phyloP scores from a whole-genome alignment of 345 rosid genomes.

The Syzygium oleosum region DNA sequence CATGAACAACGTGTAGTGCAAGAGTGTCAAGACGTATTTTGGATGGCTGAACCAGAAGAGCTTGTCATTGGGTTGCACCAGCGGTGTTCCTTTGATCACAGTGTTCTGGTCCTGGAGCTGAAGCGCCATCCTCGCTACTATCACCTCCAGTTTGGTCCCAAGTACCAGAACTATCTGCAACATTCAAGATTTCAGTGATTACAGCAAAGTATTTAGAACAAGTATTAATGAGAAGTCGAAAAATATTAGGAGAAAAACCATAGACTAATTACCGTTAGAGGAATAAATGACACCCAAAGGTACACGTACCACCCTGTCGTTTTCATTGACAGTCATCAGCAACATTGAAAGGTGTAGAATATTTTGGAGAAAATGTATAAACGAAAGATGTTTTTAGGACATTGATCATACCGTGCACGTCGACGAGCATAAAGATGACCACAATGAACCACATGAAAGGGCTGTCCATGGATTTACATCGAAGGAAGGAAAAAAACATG shows the following conservation, averaged over 20 bases:
- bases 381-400: not conserved
- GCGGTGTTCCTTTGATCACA: slow-evolving; percentile 45
- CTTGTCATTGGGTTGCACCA: slow-evolving; percentile 42
- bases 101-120: slow-evolving; percentile 22
- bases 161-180: slow-evolving; percentile 32
- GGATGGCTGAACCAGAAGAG: slow-evolving; percentile 57
- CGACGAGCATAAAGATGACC: slow-evolving; percentile 53
- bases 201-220: not conserved
- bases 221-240: not conserved
- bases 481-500: not conserved
- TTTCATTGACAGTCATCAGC: not conserved
- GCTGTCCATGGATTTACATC: slow-evolving; percentile 15
- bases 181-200: not conserved
- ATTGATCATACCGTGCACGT: slow-evolving; percentile 49
- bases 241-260: no score
- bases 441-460: slow-evolving; percentile 67
- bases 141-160: slow-evolving; percentile 52
- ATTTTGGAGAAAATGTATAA: not conserved
- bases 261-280: slow-evolving; percentile 37
- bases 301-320: slow-evolving; percentile 55
- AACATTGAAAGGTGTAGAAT: no score
- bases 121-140: slow-evolving; percentile 46
- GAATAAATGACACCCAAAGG: slow-evolving; percentile 70
- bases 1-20: slow-evolving; percentile 41
- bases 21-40: slow-evolving; percentile 35